These are phyloP conservation scores for Metschnikowia corniflorae DNA, from an alignment of 805 yeast genomes.

Conservation along the genomic window DNA sequence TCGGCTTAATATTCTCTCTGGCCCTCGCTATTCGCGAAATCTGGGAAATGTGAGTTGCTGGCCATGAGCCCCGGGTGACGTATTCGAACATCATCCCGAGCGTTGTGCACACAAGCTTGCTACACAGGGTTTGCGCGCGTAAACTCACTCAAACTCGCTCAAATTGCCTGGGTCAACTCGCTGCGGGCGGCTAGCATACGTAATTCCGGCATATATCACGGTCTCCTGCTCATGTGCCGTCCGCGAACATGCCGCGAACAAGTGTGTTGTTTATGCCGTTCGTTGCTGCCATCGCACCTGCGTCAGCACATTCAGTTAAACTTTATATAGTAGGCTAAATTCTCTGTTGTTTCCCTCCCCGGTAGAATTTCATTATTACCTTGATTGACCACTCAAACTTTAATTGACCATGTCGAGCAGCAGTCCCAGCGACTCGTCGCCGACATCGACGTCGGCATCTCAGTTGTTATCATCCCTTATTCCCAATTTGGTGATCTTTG, in stretches of 20 bases:
- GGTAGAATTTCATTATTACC: no score
- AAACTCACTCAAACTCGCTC: no score
- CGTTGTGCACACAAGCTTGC: background rate
- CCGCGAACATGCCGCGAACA: slow-evolving; percentile 1
- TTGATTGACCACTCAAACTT: background rate
- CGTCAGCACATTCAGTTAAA: background rate
- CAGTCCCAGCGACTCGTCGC: background rate
- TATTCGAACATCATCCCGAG: background rate
- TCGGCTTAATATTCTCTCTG: no score
- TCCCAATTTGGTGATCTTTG: slow-evolving; percentile 41
- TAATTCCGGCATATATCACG: no score
- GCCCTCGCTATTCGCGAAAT: background rate
- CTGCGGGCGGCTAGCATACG: no score
- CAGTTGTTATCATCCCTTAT: slow-evolving; percentile 48
- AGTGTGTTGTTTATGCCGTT: slow-evolving; percentile 2
- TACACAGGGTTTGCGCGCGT: no score
- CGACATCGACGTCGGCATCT: slow-evolving; percentile 39
- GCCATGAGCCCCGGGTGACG: background rate
- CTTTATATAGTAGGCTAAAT: slow-evolving; percentile 1
- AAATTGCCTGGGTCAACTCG: no score
- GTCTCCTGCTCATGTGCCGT: no score
- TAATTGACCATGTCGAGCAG: slow-evolving; percentile 5
- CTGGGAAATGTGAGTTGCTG: background rate
- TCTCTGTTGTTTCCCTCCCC: no score
- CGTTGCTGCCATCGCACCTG: slow-evolving; percentile 10